Conservation (phyloP, 805 yeast genomes). For the Saccharomycopsis schoenii region DNA sequence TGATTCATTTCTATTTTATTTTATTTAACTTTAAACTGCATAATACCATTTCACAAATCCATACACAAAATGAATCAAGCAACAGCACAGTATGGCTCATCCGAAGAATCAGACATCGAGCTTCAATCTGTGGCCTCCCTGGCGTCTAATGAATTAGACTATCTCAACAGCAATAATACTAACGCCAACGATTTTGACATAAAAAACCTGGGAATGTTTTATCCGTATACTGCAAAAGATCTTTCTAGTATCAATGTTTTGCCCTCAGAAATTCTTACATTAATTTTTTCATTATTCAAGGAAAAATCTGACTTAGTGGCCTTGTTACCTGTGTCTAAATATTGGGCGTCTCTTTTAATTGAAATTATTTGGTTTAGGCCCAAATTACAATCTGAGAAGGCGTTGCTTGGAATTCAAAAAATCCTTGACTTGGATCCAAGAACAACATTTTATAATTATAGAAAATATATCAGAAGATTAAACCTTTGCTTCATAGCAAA, state of each 20-base stretch:
- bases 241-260: conserved; percentile 21
- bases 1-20: background rate
- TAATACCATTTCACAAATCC: background rate
- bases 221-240: conserved; percentile 11
- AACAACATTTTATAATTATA: conserved; percentile 55
- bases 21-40: background rate
- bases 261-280: conserved; percentile 50
- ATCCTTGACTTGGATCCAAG: conserved; percentile 42
- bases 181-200: background rate
- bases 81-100: conserved; percentile 5
- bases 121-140: background rate
- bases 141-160: background rate
- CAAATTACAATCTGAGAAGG: conserved; percentile 40
- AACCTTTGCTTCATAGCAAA: conserved; percentile 70
- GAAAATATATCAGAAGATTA: conserved; percentile 62
- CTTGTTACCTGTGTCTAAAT: conserved; percentile 62
- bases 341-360: conserved; percentile 69
- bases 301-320: conserved; percentile 51
- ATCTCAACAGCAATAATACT: background rate
- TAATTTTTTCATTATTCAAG: conserved; percentile 55
- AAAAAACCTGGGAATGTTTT: conserved; percentile 1
- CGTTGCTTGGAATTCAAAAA: conserved; percentile 42
- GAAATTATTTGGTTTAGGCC: conserved; percentile 89
- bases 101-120: conserved; percentile 8
- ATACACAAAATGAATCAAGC: background rate